Evolutionary conservation across 352 stramenopile species (phyloP), one percentile per base, ranked within the genome.

Genomic region (Phytophthora kernoviae): DNA sequence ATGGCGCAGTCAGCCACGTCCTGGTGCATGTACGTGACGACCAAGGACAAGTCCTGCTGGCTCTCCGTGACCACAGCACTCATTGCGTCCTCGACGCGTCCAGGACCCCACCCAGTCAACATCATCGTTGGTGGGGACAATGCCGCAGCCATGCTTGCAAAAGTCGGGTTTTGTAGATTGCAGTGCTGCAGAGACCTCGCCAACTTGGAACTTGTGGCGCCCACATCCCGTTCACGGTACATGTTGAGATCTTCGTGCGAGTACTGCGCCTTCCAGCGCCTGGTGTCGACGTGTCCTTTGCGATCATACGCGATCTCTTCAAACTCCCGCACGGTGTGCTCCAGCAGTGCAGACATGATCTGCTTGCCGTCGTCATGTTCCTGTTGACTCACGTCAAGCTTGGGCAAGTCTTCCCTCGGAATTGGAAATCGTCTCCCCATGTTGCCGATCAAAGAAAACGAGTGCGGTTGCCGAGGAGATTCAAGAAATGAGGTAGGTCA

Each of bases 1-100:
- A 83, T 64, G 18, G 73, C 73, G 42, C 76, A 86, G 61, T 86
- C 76, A 24, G 70, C 70, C 34, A 86, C 76, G 34, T 82, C 73
- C 15, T 81, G 64, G 56, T 86, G 70, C 59, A 86, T 75, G 52
- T 79, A 83, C 10, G 68, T 75, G 43, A 86, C 73, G 0, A 81
- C 73, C 27, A 86, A 64, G 48, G 76, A 65, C 27, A 86, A 55
- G 34, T 83, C 73, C 26, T 79, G 58, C 18, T 83, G 76, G 43
- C 58, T 69, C 50, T 71, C 58, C n/a, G 76, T 78, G 1, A 83
- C 68, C 1, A 86, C 66, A 5, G 73, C 72, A 21, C 79, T 70
- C 73, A 86, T 79, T 10, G 70, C 70, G 54, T 86, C 67, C 26
- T 86, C 67, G 1, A 86, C 55, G 4, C 59, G 67, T 18, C 76